Evolutionary conservation across 345 rosid species (phyloP).

Genomic region (Aegle marmelos): DNA sequence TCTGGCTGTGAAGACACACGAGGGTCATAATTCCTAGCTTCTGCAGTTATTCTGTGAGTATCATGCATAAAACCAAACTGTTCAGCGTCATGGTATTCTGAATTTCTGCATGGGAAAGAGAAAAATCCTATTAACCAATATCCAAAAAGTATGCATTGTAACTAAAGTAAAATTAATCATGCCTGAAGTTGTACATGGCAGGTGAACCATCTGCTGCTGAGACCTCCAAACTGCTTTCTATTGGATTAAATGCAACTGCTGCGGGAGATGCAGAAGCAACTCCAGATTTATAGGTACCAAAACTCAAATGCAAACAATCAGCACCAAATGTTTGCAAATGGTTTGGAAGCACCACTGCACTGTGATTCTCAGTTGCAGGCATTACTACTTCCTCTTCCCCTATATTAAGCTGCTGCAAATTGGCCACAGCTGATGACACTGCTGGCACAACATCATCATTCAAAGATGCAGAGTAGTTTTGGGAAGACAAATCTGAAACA

Average conservation of each 20-base stretch:
- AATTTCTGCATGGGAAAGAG: slow-evolving; percentile 28
- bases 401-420: slow-evolving; percentile 33
- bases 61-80: slow-evolving; percentile 21
- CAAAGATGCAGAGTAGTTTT: slow-evolving; percentile 18
- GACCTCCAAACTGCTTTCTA: slow-evolving; percentile 14
- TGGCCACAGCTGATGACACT: slow-evolving; percentile 23
- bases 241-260: slow-evolving; percentile 18
- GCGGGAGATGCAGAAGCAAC: slow-evolving; percentile 10
- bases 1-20: slow-evolving; percentile 16
- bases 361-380: slow-evolving; percentile 18
- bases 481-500: slow-evolving; percentile 5
- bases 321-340: slow-evolving; percentile 41
- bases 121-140: slow-evolving; percentile 1
- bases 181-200: slow-evolving; percentile 25
- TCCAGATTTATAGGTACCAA: slow-evolving; percentile 48
- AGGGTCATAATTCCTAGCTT: slow-evolving; percentile 16
- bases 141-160: slow-evolving; percentile 2
- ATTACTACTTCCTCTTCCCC: slow-evolving; percentile 19
- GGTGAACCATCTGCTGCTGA: slow-evolving; percentile 24
- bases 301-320: slow-evolving; percentile 51
- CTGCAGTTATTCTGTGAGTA: slow-evolving; percentile 18
- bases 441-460: slow-evolving; percentile 12
- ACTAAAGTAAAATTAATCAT: slow-evolving; percentile 3
- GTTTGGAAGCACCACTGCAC: slow-evolving; percentile 42
- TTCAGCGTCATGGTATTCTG: slow-evolving; percentile 13